These are phyloP conservation scores for Taphrina communis DNA, from an alignment of 1,139 yeast genomes.

Conservation along the genomic window DNA sequence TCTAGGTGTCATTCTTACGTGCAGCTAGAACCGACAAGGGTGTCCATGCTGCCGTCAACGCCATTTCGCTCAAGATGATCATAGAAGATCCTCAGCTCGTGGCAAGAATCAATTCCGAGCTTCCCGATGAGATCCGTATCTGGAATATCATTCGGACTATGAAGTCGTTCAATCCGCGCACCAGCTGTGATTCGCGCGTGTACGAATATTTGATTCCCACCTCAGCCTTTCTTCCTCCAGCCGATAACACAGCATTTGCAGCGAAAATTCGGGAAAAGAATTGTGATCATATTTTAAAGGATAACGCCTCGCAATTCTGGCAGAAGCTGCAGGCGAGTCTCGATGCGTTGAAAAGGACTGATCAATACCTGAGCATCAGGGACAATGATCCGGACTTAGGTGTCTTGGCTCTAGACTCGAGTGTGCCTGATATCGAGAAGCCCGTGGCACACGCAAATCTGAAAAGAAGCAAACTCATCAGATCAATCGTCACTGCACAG, in stretches of 20 bases:
- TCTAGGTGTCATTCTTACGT: slow-evolving; percentile 77
- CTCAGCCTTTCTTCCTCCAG: slow-evolving; percentile 87
- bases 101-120: slow-evolving; percentile 68
- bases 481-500: slow-evolving; percentile 51
- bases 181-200: slow-evolving; percentile 90
- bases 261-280: slow-evolving; percentile 51
- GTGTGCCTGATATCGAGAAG: slow-evolving; percentile 26
- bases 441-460: slow-evolving; percentile 29
- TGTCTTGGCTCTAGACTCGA: slow-evolving; percentile 20
- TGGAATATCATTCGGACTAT: slow-evolving; percentile 94
- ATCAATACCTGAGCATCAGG: slow-evolving; percentile 6
- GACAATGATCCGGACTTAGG: slow-evolving; percentile 28
- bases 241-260: slow-evolving; percentile 70
- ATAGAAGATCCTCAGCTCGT: slow-evolving; percentile 83
- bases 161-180: slow-evolving; percentile 91
- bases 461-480: slow-evolving; percentile 53
- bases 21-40: slow-evolving; percentile 99
- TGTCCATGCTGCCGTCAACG: slow-evolving; percentile 98
- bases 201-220: slow-evolving; percentile 94
- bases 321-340: slow-evolving; percentile 2
- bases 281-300: slow-evolving; percentile 3
- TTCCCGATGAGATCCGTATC: slow-evolving; percentile 85
- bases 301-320: slow-evolving; percentile 31
- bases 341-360: neutral
- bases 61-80: slow-evolving; percentile 83